Base-by-base conservation (phyloP, 257 asterid genomes). In the Scutellaria galericulata region DNA sequence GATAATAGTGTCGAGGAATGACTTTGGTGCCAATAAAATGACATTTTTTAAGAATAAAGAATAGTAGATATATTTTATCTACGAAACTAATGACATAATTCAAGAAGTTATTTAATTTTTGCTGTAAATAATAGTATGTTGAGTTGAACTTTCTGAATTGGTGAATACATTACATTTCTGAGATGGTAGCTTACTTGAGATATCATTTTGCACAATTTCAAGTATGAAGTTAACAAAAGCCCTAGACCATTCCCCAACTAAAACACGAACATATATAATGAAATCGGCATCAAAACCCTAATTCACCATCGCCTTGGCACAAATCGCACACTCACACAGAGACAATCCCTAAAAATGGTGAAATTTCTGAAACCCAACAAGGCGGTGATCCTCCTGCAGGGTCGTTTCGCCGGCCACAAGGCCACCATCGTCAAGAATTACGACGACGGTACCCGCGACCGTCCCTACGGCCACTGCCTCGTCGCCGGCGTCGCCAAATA, bases 321-420 rank as follows among this genome's bases (percentile, higher is more conserved):
- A 2, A 35, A 35, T 24, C 52, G 14, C 47, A 3, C 81, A 7
- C 46, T 6, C 74, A 66, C 70, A 4, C 31, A 47, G 22, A 5
- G 3, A 0, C 68, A 51, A 44, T 40, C 74, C 3, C 31, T 24
- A 4, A 75, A 72, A 61, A 86, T 81, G 83, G 88, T 86, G 83
- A 83, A 86, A 45, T 83, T 83, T n/a, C 64, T 86, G 47, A 86
- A 83, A 77, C 83, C 84, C 7, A 81, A 83, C 85, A 86, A 86
- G 83, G 88, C 86, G 39, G 88, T 79, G 53, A 76, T 86, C 79
- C 75, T 86, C 48, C 85, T 86, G 6, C 83, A 79, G 46, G 90
- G 90, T 1, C 69, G 79, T 0, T 77, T 45, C 77, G 86, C 88
- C 59, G 88, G 90, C 0, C 88, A 81, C 64, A 83, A 83, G 79